A percentile compares a stretch with the other conserved stretches of the same genome.
phyloP scores from a whole-genome alignment of 73 alveolate species.

The Durusdinium trenchii region DNA sequence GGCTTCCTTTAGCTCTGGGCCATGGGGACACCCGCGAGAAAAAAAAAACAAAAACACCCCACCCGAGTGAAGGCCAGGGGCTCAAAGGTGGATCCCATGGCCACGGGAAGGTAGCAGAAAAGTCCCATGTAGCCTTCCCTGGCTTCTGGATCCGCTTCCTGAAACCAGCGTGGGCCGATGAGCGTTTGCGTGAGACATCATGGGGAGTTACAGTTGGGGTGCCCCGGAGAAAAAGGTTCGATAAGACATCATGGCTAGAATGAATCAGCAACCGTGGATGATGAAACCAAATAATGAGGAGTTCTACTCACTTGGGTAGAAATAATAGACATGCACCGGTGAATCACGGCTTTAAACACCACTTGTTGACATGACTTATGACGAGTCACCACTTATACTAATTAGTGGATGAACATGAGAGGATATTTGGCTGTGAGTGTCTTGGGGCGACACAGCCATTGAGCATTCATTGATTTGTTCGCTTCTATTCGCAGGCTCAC shows the following conservation, averaged over 20 bases:
- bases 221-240: background rate
- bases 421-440: no score
- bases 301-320: no score
- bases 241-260: background rate
- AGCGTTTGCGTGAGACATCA: background rate
- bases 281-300: no score
- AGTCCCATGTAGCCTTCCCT: constrained; percentile 90
- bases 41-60: background rate
- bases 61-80: background rate
- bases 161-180: background rate
- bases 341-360: no score
- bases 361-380: no score
- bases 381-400: no score
- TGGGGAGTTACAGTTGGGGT: background rate
- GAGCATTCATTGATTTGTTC: no score
- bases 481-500: background rate
- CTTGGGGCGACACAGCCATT: no score
- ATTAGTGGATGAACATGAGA: no score
- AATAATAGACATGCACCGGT: no score
- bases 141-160: constrained; percentile 56
- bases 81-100: constrained; percentile 83
- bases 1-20: background rate
- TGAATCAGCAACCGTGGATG: no score
- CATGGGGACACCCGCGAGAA: no score
- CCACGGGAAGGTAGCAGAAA: constrained; percentile 71